A percentile compares a stretch with the other conserved stretches of the same genome.
phyloP scores from a whole-genome alignment of 768 basidiomycete species.

The Pulveroboletus sp. region DNA sequence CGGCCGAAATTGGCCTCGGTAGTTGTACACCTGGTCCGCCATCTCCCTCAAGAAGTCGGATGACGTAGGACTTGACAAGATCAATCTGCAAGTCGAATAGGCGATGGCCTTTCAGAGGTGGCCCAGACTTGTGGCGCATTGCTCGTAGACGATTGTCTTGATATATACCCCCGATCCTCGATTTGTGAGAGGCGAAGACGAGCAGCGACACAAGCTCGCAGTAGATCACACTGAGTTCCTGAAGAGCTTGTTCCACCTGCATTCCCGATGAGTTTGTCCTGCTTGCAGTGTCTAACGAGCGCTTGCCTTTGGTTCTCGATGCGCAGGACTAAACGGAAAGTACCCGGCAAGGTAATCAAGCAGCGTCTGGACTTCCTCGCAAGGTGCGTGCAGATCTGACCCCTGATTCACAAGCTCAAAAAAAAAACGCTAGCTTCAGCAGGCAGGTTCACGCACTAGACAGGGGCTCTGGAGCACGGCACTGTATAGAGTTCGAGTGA shows the following conservation, averaged over 20 bases:
- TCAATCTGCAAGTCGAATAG: conserved; percentile 40
- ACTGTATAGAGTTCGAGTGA: conserved; percentile 59
- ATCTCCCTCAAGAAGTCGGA: conserved; percentile 52
- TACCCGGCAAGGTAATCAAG: conserved; percentile 74
- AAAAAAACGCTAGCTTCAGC: not conserved
- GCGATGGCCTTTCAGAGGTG: conserved; percentile 13
- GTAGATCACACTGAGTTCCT: conserved; percentile 71
- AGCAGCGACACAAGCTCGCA: conserved; percentile 72
- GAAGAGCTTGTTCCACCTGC: conserved; percentile 61
- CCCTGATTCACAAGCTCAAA: conserved; percentile 19
- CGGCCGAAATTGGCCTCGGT: conserved; percentile 47
- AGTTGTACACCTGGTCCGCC: conserved; percentile 38
- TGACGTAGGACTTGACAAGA: conserved; percentile 57
- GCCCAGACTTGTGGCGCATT: conserved; percentile 13
- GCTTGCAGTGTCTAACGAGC: not conserved
- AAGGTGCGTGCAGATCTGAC: conserved; percentile 20
- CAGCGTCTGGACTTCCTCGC: conserved; percentile 52
- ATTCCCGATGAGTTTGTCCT: conserved; percentile 5
- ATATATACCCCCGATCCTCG: conserved; percentile 3
- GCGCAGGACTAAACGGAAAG: conserved; percentile 68
- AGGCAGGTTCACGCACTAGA: conserved; percentile 20
- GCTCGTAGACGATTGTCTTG: conserved; percentile 8
- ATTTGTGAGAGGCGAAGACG: conserved; percentile 34
- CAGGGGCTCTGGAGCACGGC: conserved; percentile 45
- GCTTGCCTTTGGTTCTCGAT: conserved; percentile 54